phyloP scores from a whole-genome alignment of 805 yeast genomes.

The Candida easanensis region DNA sequence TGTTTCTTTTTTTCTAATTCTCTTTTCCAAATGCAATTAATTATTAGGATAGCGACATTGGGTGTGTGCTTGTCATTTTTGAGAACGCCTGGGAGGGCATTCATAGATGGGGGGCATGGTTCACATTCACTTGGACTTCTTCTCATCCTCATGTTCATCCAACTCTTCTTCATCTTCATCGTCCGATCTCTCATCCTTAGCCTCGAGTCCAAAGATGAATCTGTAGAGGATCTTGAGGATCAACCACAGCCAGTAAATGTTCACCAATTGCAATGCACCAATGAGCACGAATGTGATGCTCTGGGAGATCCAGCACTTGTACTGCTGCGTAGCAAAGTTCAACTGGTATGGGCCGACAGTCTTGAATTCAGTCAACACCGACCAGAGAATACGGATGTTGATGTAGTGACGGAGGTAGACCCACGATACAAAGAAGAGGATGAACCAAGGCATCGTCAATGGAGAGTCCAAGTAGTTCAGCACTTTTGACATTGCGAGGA shows the following conservation, averaged over 20 bases:
- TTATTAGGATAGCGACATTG: neutral
- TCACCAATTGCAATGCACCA: conserved; percentile 79
- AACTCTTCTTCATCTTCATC: conserved; percentile 11
- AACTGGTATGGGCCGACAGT: conserved; percentile 80
- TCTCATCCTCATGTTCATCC: conserved; percentile 6
- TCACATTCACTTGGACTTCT: conserved; percentile 8
- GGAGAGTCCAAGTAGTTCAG: conserved; percentile 77
- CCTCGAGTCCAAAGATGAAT: conserved; percentile 69
- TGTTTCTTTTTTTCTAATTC: too few relatives aligned
- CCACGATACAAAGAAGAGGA: conserved; percentile 74
- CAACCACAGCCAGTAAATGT: conserved; percentile 82
- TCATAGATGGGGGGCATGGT: too few relatives aligned
- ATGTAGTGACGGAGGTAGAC: conserved; percentile 84
- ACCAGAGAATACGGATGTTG: conserved; percentile 78
- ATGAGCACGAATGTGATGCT: conserved; percentile 81
- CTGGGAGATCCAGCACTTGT: conserved; percentile 94
- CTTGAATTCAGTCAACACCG: conserved; percentile 80
- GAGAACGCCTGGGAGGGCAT: too few relatives aligned
- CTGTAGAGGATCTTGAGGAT: conserved; percentile 77
- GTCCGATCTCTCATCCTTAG: conserved; percentile 42
- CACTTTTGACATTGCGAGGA: conserved; percentile 81
- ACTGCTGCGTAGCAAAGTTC: conserved; percentile 87
- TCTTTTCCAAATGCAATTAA: neutral
- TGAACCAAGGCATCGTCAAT: conserved; percentile 60
- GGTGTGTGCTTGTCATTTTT: too few relatives aligned